phyloP scores from a whole-genome alignment of 345 rosid species.

The Arabis alpina region DNA sequence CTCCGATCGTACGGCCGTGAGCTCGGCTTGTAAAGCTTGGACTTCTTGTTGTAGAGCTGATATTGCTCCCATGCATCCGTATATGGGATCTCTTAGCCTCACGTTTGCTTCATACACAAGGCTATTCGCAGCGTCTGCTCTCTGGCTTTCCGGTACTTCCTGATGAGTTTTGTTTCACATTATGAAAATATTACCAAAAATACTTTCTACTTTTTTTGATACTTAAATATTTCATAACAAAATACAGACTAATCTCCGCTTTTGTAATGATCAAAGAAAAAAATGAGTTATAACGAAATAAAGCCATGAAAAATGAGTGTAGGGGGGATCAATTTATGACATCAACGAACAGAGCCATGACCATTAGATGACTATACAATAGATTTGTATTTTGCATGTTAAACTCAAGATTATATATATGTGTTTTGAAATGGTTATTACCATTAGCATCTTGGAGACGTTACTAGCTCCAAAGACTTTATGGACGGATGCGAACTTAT shows the following conservation, averaged over 20 bases:
- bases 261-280: background rate
- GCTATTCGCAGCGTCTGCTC: constrained; percentile 89
- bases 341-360: background rate
- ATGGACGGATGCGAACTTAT: constrained; percentile 92
- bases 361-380: background rate
- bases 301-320: too few relatives aligned
- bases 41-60: constrained; percentile 90
- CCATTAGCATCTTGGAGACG: constrained; percentile 95
- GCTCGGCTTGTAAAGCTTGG: constrained; percentile 78
- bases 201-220: background rate
- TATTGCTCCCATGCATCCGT: constrained; percentile 98
- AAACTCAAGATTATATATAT: background rate
- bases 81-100: constrained; percentile 92
- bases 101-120: constrained; percentile 95
- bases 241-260: background rate
- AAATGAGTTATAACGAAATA: too few relatives aligned
- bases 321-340: too few relatives aligned
- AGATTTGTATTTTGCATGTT: background rate
- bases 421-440: constrained; percentile 32
- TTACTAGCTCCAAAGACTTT: constrained; percentile 98
- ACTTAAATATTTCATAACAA: background rate
- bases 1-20: constrained; percentile 75
- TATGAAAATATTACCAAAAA: background rate
- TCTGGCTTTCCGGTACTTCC: constrained; percentile 88
- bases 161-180: constrained; percentile 36